Percentiles rank a stretch among this genome's conserved stretches.
Conservation (phyloP, 2,329 filamentous ascomycete genomes). For the Cladosporium sp. region DNA sequence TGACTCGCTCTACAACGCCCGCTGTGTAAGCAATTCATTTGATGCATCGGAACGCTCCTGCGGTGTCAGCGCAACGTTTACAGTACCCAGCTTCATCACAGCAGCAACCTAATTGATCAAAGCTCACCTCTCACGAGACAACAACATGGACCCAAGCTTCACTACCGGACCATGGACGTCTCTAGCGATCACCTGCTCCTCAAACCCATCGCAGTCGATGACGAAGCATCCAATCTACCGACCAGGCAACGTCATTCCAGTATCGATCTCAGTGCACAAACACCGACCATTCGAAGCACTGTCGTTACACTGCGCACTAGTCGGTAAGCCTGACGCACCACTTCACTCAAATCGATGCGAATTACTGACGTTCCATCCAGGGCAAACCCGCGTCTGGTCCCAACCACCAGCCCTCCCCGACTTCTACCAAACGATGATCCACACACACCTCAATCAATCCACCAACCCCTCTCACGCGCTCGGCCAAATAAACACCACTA, state of each 20-base stretch:
- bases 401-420: background rate
- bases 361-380: background rate
- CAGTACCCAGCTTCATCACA: no score
- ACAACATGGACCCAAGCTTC: background rate
- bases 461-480: background rate
- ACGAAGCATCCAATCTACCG: background rate
- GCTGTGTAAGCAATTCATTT: no score
- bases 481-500: background rate
- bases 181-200: conserved; percentile 38
- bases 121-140: no score
- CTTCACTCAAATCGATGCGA: background rate
- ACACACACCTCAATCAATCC: conserved; percentile 1
- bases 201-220: conserved; percentile 38
- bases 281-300: conserved; percentile 1
- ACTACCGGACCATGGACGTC: background rate
- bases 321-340: background rate
- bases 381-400: conserved; percentile 1
- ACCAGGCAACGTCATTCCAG: conserved; percentile 9
- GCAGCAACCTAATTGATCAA: no score
- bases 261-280: background rate
- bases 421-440: conserved; percentile 5
- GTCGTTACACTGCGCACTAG: background rate
- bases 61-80: no score
- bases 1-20: no score
- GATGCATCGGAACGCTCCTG: no score